These are phyloP conservation scores for Pichia gijzeniarum DNA, from an alignment of 805 yeast species.

Conservation along the genomic window DNA sequence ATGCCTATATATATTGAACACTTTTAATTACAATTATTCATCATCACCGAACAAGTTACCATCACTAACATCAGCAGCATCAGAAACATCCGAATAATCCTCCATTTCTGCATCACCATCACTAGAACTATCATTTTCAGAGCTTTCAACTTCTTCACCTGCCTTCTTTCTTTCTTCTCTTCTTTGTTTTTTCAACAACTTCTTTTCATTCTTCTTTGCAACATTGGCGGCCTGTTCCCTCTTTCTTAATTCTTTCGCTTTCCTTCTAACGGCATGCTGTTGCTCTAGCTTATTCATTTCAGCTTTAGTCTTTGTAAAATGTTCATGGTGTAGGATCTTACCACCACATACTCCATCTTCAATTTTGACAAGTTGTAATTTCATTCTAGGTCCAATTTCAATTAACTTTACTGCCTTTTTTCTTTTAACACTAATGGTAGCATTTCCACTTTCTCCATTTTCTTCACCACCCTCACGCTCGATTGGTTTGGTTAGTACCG, in stretches of 20 bases:
- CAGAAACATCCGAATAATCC: conserved; percentile 14
- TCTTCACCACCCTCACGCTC: too few relatives aligned
- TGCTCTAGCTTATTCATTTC: conserved; percentile 60
- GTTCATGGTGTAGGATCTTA: conserved; percentile 78
- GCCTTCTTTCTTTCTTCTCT: conserved; percentile 35
- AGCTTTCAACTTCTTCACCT: conserved; percentile 30
- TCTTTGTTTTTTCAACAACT: conserved; percentile 67
- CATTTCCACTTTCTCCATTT: conserved; percentile 6
- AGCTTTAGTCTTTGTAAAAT: conserved; percentile 51
- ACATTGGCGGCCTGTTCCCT: conserved; percentile 76
- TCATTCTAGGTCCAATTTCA: conserved; percentile 89
- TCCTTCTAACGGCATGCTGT: conserved; percentile 55
- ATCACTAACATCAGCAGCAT: conserved; percentile 17
- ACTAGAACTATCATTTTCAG: conserved; percentile 9
- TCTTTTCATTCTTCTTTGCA: conserved; percentile 63
- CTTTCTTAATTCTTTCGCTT: conserved; percentile 64
- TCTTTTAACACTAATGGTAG: conserved; percentile 23
- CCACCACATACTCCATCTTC: conserved; percentile 91
- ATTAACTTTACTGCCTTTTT: conserved; percentile 88
- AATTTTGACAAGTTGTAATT: conserved; percentile 69
- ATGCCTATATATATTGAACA: not conserved
- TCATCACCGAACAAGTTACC: conserved; percentile 24
- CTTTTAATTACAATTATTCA: conserved; percentile 3
- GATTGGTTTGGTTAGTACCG: conserved; percentile 20
- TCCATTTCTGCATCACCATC: conserved; percentile 25